Conservation (phyloP, 1,139 yeast species). For the Kodamaea sp. region DNA sequence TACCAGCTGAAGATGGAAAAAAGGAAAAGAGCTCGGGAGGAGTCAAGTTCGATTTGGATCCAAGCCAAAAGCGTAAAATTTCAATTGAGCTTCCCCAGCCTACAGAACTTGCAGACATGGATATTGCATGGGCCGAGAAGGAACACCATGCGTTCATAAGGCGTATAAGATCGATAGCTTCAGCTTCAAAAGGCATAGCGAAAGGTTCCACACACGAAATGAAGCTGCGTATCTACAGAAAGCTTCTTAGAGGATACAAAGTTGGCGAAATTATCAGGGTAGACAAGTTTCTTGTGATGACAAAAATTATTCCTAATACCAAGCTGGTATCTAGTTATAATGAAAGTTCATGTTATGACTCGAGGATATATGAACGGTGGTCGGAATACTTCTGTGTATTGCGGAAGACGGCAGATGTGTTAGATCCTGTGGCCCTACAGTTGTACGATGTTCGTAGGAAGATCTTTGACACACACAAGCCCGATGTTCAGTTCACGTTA, state of each 20-base stretch:
- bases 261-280: constrained; percentile 65
- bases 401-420: constrained; percentile 52
- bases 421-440: constrained; percentile 58
- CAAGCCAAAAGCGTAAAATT: no score
- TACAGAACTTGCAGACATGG: constrained; percentile 12
- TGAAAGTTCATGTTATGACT: constrained; percentile 52
- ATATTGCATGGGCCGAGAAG: constrained; percentile 13
- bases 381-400: constrained; percentile 70
- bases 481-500: constrained; percentile 26
- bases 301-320: constrained; percentile 32
- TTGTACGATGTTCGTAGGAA: constrained; percentile 51
- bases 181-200: constrained; percentile 16
- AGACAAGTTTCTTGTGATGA: constrained; percentile 67
- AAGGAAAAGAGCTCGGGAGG: no score
- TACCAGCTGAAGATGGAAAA: no score
- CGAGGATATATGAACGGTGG: constrained; percentile 71
- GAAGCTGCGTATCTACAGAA: constrained; percentile 21
- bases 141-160: constrained; percentile 24
- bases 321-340: constrained; percentile 16
- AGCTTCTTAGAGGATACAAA: constrained; percentile 29
- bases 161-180: constrained; percentile 26
- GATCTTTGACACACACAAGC: constrained; percentile 29
- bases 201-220: constrained; percentile 22
- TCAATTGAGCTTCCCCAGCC: constrained; percentile 17
- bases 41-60: no score